Evolutionary conservation across 139 green algal species (phyloP).

Genomic region (Coelastrella sp.): DNA sequence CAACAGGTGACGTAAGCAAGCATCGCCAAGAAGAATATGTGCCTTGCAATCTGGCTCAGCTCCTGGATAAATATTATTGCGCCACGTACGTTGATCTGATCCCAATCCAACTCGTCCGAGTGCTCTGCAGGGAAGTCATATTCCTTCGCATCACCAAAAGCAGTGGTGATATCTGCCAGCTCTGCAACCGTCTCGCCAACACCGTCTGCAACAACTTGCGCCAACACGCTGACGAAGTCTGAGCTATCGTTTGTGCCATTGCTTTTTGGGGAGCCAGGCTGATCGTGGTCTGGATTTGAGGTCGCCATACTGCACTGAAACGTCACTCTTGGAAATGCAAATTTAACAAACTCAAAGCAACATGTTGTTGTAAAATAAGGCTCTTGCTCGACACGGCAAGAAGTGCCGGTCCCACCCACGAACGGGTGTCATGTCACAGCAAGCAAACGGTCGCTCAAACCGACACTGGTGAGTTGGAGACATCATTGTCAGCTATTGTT

Average conservation of each 20-base stretch:
- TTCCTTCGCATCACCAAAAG: background rate
- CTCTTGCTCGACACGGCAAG: background rate
- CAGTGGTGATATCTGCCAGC: background rate
- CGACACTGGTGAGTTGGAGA: too few relatives aligned
- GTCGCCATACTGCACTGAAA: too few relatives aligned
- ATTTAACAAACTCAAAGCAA: background rate
- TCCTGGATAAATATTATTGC: too few relatives aligned
- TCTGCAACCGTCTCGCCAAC: background rate
- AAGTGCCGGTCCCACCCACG: background rate
- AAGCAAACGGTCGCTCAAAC: background rate
- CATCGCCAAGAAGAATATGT: background rate
- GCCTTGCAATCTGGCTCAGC: too few relatives aligned
- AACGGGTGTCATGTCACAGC: background rate
- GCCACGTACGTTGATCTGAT: background rate
- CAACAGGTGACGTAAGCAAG: background rate
- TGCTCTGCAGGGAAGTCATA: background rate
- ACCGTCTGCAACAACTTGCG: background rate
- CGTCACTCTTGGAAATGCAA: background rate
- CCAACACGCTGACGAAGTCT: background rate
- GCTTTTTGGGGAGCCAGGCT: background rate
- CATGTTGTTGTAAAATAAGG: background rate
- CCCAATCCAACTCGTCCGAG: slow-evolving; percentile 3
- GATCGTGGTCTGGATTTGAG: background rate
- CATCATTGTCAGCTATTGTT: too few relatives aligned
- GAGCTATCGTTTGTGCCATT: background rate